These are phyloP conservation scores for Larix sibirica DNA, from an alignment of 83 land plant genomes.

Conservation along the genomic window DNA sequence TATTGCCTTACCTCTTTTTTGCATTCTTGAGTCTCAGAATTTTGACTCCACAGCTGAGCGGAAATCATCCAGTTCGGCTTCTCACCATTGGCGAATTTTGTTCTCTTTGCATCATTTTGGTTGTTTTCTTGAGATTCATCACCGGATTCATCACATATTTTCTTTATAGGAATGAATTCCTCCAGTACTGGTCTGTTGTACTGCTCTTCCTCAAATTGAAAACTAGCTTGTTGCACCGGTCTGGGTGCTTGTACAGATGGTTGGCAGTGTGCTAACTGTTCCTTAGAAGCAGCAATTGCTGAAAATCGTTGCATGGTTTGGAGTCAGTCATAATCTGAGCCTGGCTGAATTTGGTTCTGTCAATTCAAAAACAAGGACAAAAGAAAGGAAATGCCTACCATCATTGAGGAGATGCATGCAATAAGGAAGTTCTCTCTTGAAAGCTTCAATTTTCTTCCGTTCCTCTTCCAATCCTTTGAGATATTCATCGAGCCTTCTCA, in stretches of 20 bases:
- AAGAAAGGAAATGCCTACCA: conserved; percentile 39
- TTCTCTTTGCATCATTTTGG: neutral
- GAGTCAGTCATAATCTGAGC: neutral
- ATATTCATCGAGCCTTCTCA: conserved; percentile 68
- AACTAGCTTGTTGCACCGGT: neutral
- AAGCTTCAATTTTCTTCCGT: conserved; percentile 91
- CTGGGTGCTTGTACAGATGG: neutral
- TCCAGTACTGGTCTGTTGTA: conserved; percentile 51
- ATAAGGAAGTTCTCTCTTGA: conserved; percentile 94
- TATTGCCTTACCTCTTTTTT: neutral
- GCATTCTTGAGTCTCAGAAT: conserved; percentile 1
- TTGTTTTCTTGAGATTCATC: conserved; percentile 11
- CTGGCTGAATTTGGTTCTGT: neutral
- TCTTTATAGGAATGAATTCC: conserved; percentile 75
- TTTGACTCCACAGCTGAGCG: conserved; percentile 71
- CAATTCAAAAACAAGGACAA: neutral
- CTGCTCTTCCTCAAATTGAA: conserved; percentile 8
- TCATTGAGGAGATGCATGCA: conserved; percentile 96
- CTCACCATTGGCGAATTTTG: conserved; percentile 23
- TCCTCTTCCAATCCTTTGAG: conserved; percentile 84
- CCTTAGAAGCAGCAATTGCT: conserved; percentile 57
- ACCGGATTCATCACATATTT: conserved; percentile 9
- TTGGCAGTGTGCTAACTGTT: conserved; percentile 32
- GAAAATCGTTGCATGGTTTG: conserved; percentile 14
- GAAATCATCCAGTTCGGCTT: conserved; percentile 75